phyloP scores from a whole-genome alignment of 495 filamentous ascomycete species.

The Filosporella fistucella region DNA sequence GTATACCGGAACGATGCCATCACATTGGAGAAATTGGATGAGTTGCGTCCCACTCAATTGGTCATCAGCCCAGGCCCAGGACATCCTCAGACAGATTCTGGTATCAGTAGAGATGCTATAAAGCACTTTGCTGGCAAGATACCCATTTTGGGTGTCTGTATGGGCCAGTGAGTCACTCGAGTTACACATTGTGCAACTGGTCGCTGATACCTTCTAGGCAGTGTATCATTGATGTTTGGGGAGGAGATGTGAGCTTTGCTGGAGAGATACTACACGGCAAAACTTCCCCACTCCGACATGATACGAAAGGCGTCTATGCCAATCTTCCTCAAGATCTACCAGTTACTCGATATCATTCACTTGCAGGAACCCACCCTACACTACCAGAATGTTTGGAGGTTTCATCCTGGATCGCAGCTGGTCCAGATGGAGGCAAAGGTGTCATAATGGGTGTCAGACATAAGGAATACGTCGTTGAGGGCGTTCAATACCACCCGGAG shows the following conservation, averaged over 20 bases:
- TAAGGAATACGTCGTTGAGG: slow-evolving; percentile 84
- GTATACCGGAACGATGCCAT: slow-evolving; percentile 93
- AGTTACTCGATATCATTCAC: slow-evolving; percentile 93
- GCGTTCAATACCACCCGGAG: slow-evolving; percentile 96
- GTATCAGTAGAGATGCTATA: slow-evolving; percentile 88
- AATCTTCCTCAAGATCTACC: slow-evolving; percentile 71
- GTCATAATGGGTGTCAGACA: slow-evolving; percentile 98
- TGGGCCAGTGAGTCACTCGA: slow-evolving; percentile 72
- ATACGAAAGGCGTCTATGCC: slow-evolving; percentile 81
- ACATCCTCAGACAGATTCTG: slow-evolving; percentile 84
- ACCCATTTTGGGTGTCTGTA: slow-evolving; percentile 94
- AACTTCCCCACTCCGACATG: slow-evolving; percentile 85
- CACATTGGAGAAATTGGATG: slow-evolving; percentile 74
- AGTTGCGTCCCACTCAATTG: slow-evolving; percentile 82
- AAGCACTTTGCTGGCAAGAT: slow-evolving; percentile 92
- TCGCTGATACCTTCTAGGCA: slow-evolving; percentile 44
- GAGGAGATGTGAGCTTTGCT: slow-evolving; percentile 85
- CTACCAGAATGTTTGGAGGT: slow-evolving; percentile 86
- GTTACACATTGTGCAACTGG: not conserved
- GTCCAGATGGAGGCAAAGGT: slow-evolving; percentile 59
- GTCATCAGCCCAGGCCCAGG: slow-evolving; percentile 94
- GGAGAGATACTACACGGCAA: slow-evolving; percentile 98
- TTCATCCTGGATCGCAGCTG: slow-evolving; percentile 76
- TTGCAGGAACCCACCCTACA: slow-evolving; percentile 87
- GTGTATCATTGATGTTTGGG: slow-evolving; percentile 90